phyloP scores from a whole-genome alignment of 2,329 filamentous ascomycete species.

The Metarhizium rileyi region DNA sequence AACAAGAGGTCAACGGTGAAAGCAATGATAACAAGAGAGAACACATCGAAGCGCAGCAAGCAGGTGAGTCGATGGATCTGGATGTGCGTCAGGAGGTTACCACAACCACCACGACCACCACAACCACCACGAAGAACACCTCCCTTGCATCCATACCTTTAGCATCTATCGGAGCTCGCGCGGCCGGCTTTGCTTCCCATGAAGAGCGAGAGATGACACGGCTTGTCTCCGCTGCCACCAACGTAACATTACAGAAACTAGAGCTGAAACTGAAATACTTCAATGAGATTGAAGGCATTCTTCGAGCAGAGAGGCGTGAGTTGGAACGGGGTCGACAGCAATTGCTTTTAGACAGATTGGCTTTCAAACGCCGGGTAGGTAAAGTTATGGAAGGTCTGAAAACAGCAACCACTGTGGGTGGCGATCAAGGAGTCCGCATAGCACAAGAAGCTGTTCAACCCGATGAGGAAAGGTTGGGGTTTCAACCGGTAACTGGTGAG shows the following conservation, averaged over 20 bases:
- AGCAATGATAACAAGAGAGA: conserved; percentile 31
- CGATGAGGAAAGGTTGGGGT: conserved; percentile 44
- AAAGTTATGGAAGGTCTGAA: conserved; percentile 72
- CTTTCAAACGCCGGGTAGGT: conserved; percentile 78
- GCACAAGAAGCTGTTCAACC: conserved; percentile 32
- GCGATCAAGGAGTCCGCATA: conserved; percentile 39
- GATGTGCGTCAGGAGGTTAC: conserved; percentile 43
- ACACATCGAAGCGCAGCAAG: conserved; percentile 13
- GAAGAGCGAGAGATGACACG: conserved; percentile 96
- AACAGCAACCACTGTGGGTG: conserved; percentile 37
- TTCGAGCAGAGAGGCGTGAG: conserved; percentile 87
- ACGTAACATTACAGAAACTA: conserved; percentile 89
- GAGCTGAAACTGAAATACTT: conserved; percentile 95
- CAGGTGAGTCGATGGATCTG: conserved; percentile 55
- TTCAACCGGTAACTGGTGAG: conserved; percentile 35
- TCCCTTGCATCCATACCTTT: conserved; percentile 69
- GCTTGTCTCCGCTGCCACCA: conserved; percentile 83
- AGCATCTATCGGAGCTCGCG: conserved; percentile 74
- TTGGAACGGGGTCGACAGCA: conserved; percentile 87
- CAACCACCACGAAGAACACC: conserved; percentile 35
- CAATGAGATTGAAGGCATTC: conserved; percentile 85
- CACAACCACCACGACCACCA: conserved; percentile 42
- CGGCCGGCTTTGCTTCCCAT: conserved; percentile 82
- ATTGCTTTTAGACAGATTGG: conserved; percentile 82
- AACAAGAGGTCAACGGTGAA: conserved; percentile 46